Conservation (phyloP, 192 early-diverging fungal species). For the Mycoemilia scoparia region DNA sequence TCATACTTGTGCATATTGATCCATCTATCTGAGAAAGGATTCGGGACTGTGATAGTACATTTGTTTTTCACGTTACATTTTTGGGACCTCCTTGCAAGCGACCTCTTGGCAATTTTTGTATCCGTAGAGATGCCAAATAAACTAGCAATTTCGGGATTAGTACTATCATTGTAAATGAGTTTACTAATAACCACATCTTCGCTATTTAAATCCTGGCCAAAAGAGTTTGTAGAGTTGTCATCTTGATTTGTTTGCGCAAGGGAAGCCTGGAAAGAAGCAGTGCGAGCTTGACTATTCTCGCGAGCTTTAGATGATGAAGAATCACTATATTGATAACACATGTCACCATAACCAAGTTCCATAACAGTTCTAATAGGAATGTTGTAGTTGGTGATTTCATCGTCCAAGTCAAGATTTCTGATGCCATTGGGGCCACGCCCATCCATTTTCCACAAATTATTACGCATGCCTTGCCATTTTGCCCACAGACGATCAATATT, state of each 20-base stretch:
- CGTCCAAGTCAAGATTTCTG: conserved; percentile 6
- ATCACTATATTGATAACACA: conserved; percentile 31
- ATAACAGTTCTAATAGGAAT: conserved; percentile 20
- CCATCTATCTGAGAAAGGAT: conserved; percentile 10
- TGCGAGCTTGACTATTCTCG: conserved; percentile 10
- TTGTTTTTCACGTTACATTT: conserved; percentile 13
- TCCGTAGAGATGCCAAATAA: conserved; percentile 7
- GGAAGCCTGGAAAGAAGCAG: conserved; percentile 6
- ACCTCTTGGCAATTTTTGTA: conserved; percentile 12
- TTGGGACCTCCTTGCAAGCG: conserved; percentile 4
- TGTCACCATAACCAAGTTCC: conserved; percentile 28
- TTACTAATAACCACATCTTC: conserved; percentile 1
- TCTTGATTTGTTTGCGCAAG: conserved; percentile 13
- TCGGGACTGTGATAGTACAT: conserved; percentile 12
- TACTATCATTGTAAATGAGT: background rate
- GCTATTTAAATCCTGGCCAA: conserved; percentile 10
- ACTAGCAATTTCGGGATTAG: conserved; percentile 9
- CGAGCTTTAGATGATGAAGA: conserved; percentile 4
- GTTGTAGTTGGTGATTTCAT: conserved; percentile 6
- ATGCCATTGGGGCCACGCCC: conserved; percentile 7
- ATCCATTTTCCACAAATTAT: conserved; percentile 19
- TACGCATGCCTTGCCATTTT: conserved; percentile 28
- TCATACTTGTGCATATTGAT: conserved; percentile 20
- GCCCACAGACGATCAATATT: conserved; percentile 30
- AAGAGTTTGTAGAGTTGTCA: conserved; percentile 9